phyloP scores from a whole-genome alignment of 352 stramenopile species.

The Pythium chondricola region DNA sequence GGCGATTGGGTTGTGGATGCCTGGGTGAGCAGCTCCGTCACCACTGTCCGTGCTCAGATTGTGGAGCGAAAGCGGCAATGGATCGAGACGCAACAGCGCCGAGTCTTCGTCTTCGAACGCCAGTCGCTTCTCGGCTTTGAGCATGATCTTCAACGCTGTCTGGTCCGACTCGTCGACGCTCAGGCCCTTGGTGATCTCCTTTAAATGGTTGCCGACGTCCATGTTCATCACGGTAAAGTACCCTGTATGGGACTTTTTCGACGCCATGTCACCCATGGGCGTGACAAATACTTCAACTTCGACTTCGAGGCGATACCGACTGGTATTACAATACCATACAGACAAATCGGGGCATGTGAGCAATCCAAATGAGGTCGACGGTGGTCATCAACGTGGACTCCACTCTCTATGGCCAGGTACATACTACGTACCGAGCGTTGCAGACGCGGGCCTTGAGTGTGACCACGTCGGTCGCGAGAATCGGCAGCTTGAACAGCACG shows the following conservation, averaged over 20 bases:
- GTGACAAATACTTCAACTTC: slow-evolving; percentile 61
- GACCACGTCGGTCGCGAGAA: slow-evolving; percentile 46
- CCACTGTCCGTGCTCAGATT: slow-evolving; percentile 1
- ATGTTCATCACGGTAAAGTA: slow-evolving; percentile 59
- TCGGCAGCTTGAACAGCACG: slow-evolving; percentile 64
- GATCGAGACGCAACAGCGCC: slow-evolving; percentile 6
- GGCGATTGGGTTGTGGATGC: slow-evolving; percentile 5
- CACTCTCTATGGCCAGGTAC: too few relatives aligned
- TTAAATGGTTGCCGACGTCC: slow-evolving; percentile 30
- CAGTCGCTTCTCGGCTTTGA: slow-evolving; percentile 17
- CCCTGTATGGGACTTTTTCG: slow-evolving; percentile 48
- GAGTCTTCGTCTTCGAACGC: slow-evolving; percentile 9
- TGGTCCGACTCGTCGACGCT: background rate
- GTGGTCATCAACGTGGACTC: too few relatives aligned
- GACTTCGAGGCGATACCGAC: slow-evolving; percentile 49
- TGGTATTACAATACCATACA: slow-evolving; percentile 1
- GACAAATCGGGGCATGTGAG: background rate
- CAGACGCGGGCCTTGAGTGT: slow-evolving; percentile 55
- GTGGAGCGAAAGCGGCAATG: slow-evolving; percentile 8
- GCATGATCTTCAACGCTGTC: background rate
- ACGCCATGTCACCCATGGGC: slow-evolving; percentile 20
- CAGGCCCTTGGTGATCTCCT: slow-evolving; percentile 35
- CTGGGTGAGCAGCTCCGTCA: slow-evolving; percentile 3
- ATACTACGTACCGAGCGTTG: slow-evolving; percentile 53
- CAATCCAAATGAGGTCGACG: too few relatives aligned